Base-by-base conservation (phyloP, 2,329 filamentous ascomycete species). In the Exutisphaerella laricina region DNA sequence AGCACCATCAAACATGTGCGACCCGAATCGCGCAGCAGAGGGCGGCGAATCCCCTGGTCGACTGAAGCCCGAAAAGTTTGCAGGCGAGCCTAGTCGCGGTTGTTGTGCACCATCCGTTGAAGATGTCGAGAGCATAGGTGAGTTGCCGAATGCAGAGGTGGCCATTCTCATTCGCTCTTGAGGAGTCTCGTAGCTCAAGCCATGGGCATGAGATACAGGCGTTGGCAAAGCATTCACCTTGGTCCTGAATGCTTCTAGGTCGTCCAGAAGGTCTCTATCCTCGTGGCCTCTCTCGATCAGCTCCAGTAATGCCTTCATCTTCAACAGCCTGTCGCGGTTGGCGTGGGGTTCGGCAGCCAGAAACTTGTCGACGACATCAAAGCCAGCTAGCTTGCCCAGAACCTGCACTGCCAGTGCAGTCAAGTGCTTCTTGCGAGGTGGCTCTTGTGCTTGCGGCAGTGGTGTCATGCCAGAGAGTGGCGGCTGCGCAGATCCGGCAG, bases 351-450 rank as follows among this genome's bases (percentile, higher is more conserved):
- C 53, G 7, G 50, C 48, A 10, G 56, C 51, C 7, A 56, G 49
- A 47, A 58, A 56, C 9, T 56, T 48, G 25, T 55, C 50, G 4
- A 56, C 56, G 7, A 58, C 54, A 3, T 49, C 48, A n/a, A 48
- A 48, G 10, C 51, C 49, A 23, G 53, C 53, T 13, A 56, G 43
- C 8, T 42, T 43, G 22, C 52, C 53, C 9, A 58, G 41, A 8
- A 58, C 56, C 25, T 58, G 56, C 12, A 58, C 46, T 4, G 56
- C 54, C 14, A 58, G 48, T 14, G 56, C 53, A 4, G 56, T 58
- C n/a, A 58, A 50, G 42, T 55, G 52, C 46, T 55, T 55, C 45
- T 49, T 49, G 4, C 45, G 29, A 4, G 14, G 14, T 29, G 41
- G 34, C 20, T 40, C 26, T 37, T 52, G 43, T 12, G 38, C 12